phyloP scores from a whole-genome alignment of 352 stramenopile species.

The Pythium grandisporangium region DNA sequence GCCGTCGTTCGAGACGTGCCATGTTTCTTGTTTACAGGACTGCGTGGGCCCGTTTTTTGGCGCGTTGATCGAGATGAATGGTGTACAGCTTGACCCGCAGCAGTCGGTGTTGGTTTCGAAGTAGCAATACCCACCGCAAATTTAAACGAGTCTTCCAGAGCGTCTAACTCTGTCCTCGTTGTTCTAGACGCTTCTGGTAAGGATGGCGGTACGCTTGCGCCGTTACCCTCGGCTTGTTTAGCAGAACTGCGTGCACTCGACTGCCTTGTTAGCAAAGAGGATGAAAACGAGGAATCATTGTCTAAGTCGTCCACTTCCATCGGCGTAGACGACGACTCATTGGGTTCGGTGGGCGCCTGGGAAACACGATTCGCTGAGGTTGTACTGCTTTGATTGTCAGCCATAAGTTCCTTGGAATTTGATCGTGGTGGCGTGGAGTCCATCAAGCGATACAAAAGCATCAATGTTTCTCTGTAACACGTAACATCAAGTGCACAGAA shows the following conservation, averaged over 20 bases:
- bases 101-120: too few relatives aligned
- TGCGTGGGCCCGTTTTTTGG: neutral
- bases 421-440: conserved; percentile 20
- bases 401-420: too few relatives aligned
- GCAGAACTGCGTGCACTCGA: too few relatives aligned
- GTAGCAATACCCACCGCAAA: conserved; percentile 57
- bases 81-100: too few relatives aligned
- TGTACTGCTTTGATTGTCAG: too few relatives aligned
- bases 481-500: neutral
- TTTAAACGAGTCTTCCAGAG: conserved; percentile 76
- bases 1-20: neutral
- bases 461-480: conserved; percentile 41
- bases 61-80: too few relatives aligned
- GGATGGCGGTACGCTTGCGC: neutral
- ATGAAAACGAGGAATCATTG: too few relatives aligned
- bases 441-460: conserved; percentile 65
- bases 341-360: too few relatives aligned
- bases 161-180: conserved; percentile 27
- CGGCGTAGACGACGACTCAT: neutral
- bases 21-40: conserved; percentile 14
- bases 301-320: conserved; percentile 16
- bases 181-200: neutral
- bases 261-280: too few relatives aligned
- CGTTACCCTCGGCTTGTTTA: too few relatives aligned
- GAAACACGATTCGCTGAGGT: too few relatives aligned